Evolutionary conservation across 2,329 filamentous ascomycete genomes (phyloP), one percentile per base, ranked within the genome.

Genomic region (Myriosclerotinia scirpicola): DNA sequence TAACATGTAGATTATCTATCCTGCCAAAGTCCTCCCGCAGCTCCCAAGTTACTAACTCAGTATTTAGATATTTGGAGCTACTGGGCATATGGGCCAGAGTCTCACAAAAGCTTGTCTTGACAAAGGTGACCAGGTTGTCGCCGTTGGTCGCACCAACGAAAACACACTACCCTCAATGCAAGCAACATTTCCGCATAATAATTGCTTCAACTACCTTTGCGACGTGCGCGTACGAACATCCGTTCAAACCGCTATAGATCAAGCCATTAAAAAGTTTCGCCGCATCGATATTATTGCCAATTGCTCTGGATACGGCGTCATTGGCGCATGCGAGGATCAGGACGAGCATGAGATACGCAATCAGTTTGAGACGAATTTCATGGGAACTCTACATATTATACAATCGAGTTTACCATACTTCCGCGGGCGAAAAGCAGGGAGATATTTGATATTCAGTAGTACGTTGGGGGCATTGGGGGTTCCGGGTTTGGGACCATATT

Each of bases 311-410:
- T 97, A 97, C 79, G 94, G 93, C 64, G 93, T 99, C 64, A 96
- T 98, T 72, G 94, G 92, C 38, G 89, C 94, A 1, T 97, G 93
- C 78, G 95, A 98, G 79, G 95, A 98, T 79, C 95, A 98, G 80
- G 93, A 97, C 77, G 92, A 97, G 76, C 89, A 93, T 77, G 95
- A 98, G 76, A 86, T 98, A 72, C 90, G 93, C 67, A 94, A 96
- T 75, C 95, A 98, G 78, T 97, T 98, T 79, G 92, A 96, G 81
- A 97, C 93, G 30, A 99, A 99, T 78, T 97, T 97, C 78, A 94
- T 96, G 83, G 95, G 95, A 64, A 96, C 93, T 0, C 79, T 98
- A 68, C 91, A 98, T 79, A 97, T 99, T 73, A 90, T 98, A 67
- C 93, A 97, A 77, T 82, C 91, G 26, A 93, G 90, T 1, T 81